Percentiles rank a stretch among this genome's conserved stretches.
Conservation (phyloP, 176 grass and related monocot species). For the Oryza brachyantha region DNA sequence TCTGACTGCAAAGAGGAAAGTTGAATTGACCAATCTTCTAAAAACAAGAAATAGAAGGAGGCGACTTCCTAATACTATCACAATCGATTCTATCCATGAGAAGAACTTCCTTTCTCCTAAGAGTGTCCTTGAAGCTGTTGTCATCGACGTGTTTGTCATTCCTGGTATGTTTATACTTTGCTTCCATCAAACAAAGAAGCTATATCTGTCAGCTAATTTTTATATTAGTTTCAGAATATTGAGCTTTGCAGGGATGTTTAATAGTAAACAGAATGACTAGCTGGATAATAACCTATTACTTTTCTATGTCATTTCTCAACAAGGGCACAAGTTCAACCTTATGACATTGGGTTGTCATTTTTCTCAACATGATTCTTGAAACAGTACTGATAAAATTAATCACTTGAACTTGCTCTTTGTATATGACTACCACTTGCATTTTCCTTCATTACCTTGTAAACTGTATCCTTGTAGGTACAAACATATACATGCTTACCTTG, state of each 20-base stretch:
- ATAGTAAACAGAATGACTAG: not conserved
- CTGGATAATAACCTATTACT: not conserved
- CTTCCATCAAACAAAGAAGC: constrained; percentile 6
- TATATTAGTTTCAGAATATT: not conserved
- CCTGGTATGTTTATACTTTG: constrained; percentile 48
- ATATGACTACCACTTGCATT: not conserved
- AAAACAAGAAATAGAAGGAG: constrained; percentile 61
- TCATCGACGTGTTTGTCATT: constrained; percentile 71
- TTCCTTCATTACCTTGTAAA: not conserved
- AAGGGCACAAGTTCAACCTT: not conserved
- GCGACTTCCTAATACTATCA: constrained; percentile 58
- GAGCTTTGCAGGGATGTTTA: not conserved
- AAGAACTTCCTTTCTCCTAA: constrained; percentile 82
- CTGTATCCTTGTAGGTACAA: constrained; percentile 62
- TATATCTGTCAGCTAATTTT: not conserved
- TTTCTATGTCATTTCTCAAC: not conserved
- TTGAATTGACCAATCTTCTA: constrained; percentile 54
- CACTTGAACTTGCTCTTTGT: not conserved
- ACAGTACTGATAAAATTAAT: not conserved
- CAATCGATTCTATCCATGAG: constrained; percentile 80
- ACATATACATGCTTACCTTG: constrained; percentile 93
- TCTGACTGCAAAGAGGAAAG: constrained; percentile 64
- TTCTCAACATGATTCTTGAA: not conserved
- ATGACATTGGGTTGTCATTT: not conserved
- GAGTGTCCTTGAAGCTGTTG: constrained; percentile 73